These are phyloP conservation scores for Metschnikowia drakensbergensis DNA, from an alignment of 805 yeast genomes.

Conservation along the genomic window DNA sequence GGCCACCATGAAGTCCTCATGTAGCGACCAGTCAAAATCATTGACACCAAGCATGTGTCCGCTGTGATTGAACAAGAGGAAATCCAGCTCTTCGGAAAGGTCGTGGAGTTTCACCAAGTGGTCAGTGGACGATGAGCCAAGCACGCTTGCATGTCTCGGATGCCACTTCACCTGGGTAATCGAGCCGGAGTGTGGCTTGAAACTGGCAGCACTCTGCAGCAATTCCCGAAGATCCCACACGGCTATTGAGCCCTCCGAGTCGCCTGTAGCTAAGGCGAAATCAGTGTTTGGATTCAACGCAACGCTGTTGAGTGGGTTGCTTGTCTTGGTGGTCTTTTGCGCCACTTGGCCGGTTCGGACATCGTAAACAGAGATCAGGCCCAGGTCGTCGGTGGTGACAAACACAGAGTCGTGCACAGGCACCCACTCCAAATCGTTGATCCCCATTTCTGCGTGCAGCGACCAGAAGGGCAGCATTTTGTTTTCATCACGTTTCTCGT, in stretches of 20 bases:
- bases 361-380: conserved; percentile 17
- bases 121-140: conserved; percentile 68
- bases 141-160: conserved; percentile 46
- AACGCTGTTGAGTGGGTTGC: conserved; percentile 56
- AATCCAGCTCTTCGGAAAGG: conserved; percentile 26
- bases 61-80: conserved; percentile 61
- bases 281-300: conserved; percentile 56
- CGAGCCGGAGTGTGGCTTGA: conserved; percentile 46
- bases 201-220: conserved; percentile 8
- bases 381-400: conserved; percentile 65
- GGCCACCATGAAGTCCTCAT: conserved; percentile 65
- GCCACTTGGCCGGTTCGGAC: conserved; percentile 36
- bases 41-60: conserved; percentile 88
- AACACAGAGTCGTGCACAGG: conserved; percentile 58
- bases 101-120: conserved; percentile 63
- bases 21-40: conserved; percentile 79
- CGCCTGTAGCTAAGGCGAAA: conserved; percentile 64
- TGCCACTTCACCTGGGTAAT: conserved; percentile 75
- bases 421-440: conserved; percentile 73
- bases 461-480: conserved; percentile 7
- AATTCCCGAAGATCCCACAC: conserved; percentile 63
- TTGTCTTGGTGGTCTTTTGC: conserved; percentile 38
- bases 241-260: conserved; percentile 49
- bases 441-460: conserved; percentile 33
- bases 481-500: conserved; percentile 4